Evolutionary conservation across 306 rosid species (phyloP), one percentile per base, ranked within the genome.

Genomic region (Betula pendula): DNA sequence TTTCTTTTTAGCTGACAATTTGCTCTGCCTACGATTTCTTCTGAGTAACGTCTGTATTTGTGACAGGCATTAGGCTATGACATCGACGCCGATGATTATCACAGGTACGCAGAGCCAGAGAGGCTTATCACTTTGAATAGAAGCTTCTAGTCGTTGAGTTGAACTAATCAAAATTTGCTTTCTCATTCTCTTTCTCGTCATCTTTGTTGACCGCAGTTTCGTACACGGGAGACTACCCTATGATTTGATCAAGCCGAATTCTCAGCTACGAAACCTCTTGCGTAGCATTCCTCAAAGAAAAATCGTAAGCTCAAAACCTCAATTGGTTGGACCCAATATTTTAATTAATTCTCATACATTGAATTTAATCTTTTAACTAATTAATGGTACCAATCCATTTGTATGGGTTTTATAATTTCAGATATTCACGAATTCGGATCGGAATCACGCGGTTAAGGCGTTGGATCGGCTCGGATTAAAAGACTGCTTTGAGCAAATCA

Each of bases 151-250:
- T 5, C 1, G 33, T 25, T 56, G 55, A 19, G 55, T 50, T 50
- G 13, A 50, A 50, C 66, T 59, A 59, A 59, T 59, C 12, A 0
- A 17, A 63, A 4, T 60, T 33, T 3, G 5, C 6, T 63, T n/a
- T 58, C 11, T 35, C 5, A 40, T 9, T 13, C 2, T 51, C 24
- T 70, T 66, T 33, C 45, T 25, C 25, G 10, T 38, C 42, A 5
- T 0, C 49, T 3, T 74, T 70, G 52, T 72, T 53, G 29, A 38
- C n/a, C 24, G 24, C 77, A 90, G 96, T 80, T 83, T 90, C 88
- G 96, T 94, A 24, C 98, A 94, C 90, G 98, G 97, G 75, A 94
- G 91, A 60, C 69, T 94, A 71, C 95, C 98, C 35, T 94, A 94
- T 78, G 89, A 92, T 6, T 73, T 78, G 50, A 90, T 94, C 85